A percentile compares a stretch with the other conserved stretches of the same genome.
Conservation (phyloP, 768 basidiomycete species). For the Mycena floridula region DNA sequence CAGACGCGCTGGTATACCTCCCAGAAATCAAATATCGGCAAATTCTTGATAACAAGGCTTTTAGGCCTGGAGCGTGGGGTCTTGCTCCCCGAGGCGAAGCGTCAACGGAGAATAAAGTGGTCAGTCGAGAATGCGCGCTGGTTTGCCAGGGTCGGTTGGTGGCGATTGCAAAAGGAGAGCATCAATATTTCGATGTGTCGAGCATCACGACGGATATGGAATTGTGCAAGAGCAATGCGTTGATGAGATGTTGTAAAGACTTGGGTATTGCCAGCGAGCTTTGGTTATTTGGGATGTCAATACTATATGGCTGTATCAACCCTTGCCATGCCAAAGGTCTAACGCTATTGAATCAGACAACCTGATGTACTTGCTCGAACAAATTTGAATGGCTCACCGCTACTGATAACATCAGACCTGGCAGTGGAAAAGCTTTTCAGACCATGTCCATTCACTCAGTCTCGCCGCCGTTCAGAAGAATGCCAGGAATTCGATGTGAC, state of each 20-base stretch:
- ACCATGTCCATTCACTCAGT: no score
- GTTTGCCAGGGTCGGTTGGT: constrained; percentile 91
- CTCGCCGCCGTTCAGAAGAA: no score
- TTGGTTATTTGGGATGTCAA: constrained; percentile 72
- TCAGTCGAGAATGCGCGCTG: constrained; percentile 91
- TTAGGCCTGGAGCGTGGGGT: constrained; percentile 97
- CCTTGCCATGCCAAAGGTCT: no score
- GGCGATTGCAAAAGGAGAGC: constrained; percentile 88
- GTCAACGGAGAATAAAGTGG: constrained; percentile 80
- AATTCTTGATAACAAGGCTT: constrained; percentile 85
- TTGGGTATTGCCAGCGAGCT: constrained; percentile 94
- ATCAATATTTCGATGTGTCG: constrained; percentile 90
- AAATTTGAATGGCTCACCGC: no score
- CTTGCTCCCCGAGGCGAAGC: constrained; percentile 91
- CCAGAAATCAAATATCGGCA: constrained; percentile 97
- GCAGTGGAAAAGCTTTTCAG: no score
- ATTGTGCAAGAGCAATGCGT: constrained; percentile 91
- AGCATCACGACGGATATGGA: constrained; percentile 93
- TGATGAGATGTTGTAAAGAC: constrained; percentile 98
- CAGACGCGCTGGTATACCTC: constrained; percentile 90
- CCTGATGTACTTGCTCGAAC: no score
- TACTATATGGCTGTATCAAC: no score
- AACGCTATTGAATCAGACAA: no score
- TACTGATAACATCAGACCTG: no score
- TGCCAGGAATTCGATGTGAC: no score